Base-by-base conservation (phyloP, 805 yeast genomes). In the Sugiyamaella boreocaroliniensis region DNA sequence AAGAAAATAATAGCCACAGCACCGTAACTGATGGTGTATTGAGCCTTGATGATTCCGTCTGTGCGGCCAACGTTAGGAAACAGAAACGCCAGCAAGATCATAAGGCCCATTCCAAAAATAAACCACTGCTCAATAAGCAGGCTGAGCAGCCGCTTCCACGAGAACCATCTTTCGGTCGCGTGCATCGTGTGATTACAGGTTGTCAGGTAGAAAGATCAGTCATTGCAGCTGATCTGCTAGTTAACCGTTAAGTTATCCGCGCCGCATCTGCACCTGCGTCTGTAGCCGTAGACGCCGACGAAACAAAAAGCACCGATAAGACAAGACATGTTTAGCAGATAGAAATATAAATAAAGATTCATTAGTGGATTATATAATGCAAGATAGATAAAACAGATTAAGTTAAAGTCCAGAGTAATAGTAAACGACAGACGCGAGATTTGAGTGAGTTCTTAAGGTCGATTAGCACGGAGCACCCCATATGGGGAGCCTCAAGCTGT, bases 1-100 rank as follows among this genome's bases (percentile, higher is more conserved):
- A 89, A 71, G 70, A 89, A 89, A 54, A 89, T 89, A 45, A 86
- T 70, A 0, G 95, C 95, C 15, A 89, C 96, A 0, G 95, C 95
- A 37, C 89, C 88, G 64, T 89, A 89, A 11, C 84, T 85, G 34
- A 89, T 86, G 44, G 87, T 72, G 65, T 86, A 88, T 64, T 89
- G 81, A 4, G 83, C 90, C 55, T 77, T 73, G 40, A 89, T 79
- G 14, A 81, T 72, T 1, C 96, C 97, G 14, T 88, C 92, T 58
- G 82, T 86, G 53, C 88, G 77, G 1, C 95, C 96, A 68, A 89
- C 88, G 51, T 82, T 76, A 1, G 97, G 96, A 55, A 81, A 87
- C 63, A 81, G 80, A 59, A 83, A 77, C 0, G 96, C 93, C 34
- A 89, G 74, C 8, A 86, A 83, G 40, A 89, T 77, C 52, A 86